Evolutionary conservation across 192 early-diverging fungal genomes (phyloP), one percentile per base, ranked within the genome.

Genomic region (Oehlia diaphana): DNA sequence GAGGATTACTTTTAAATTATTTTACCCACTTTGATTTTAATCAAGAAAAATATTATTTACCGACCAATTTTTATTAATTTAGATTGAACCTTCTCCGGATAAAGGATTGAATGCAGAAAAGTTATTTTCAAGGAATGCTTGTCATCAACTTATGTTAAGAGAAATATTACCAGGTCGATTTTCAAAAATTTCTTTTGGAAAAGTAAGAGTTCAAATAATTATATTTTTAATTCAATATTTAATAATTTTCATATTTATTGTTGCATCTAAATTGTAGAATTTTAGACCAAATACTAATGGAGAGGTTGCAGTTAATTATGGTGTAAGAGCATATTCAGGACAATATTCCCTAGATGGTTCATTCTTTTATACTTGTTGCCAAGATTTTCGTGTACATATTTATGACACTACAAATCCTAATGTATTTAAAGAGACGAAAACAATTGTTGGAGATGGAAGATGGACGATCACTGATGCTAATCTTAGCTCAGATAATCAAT

Each of bases 391-490:
- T 69, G 79, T 93, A 14, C 85, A 88, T 79, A 86, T 92, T 49
- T 92, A 91, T 77, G 86, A 88, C 72, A 85, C 91, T 10, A 79
- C 84, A 8, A 87, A 90, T 77, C 67, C 78, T 4, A 67, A 79
- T 37, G 79, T 77, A 23, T 80, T 91, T 16, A 70, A 78, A 47
- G 72, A 65, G 35, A 77, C 83, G 42, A 84, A 80, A 49, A 71
- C 81, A 21, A 86, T 92, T 16, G 79, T 83, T 21, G 86, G 84
- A 9, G 80, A 81, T 35, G 92, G 92, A 14, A 85, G 80, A 58
- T 92, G 92, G 92, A 94, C 92, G 2, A 91, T 92, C 37, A 94
- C 92, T 4, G 86, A 86, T 68, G 81, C 86, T 50, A 85, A 81
- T 75, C 63, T 88, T 9, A 88, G 87, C 23, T 64, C 84, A 5